Conservation (phyloP, 2,329 filamentous ascomycete genomes). For the Trichoderma simmonsii region DNA sequence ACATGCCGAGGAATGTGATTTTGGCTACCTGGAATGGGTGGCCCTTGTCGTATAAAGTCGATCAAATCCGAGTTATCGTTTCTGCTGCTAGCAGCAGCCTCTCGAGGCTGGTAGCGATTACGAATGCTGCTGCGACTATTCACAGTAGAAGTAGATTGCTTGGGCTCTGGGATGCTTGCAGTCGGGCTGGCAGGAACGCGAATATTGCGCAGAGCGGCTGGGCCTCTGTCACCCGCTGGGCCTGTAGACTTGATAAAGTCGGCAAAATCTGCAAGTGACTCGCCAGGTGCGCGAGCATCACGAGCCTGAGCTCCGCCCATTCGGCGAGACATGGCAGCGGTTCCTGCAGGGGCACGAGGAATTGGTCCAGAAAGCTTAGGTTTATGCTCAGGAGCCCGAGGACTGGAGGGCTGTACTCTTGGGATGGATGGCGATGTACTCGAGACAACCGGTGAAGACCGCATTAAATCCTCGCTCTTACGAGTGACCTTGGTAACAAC, state of each 20-base stretch:
- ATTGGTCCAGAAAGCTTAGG: constrained; percentile 22
- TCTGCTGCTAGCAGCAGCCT: constrained; percentile 59
- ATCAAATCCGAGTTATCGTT: constrained; percentile 82
- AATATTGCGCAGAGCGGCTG: constrained; percentile 36
- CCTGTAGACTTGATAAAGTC: constrained; percentile 87
- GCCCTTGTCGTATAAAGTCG: constrained; percentile 90
- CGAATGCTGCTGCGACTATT: constrained; percentile 42
- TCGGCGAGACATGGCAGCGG: constrained; percentile 24
- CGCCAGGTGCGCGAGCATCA: constrained; percentile 67
- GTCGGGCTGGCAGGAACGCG: constrained; percentile 30
- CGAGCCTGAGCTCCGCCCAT: constrained; percentile 47
- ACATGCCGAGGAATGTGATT: constrained; percentile 78
- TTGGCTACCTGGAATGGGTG: constrained; percentile 61
- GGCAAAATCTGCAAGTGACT: constrained; percentile 78
- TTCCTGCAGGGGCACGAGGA: constrained; percentile 25
- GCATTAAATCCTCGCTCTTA: constrained; percentile 46
- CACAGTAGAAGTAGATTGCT: constrained; percentile 35
- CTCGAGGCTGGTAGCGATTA: constrained; percentile 64
- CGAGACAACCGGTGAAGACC: constrained; percentile 34
- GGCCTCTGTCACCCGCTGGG: constrained; percentile 50
- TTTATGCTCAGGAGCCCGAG: constrained; percentile 19
- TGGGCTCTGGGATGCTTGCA: constrained; percentile 39
- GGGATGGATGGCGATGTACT: constrained; percentile 29
- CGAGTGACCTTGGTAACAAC: constrained; percentile 40
- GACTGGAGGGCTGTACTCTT: constrained; percentile 1